A percentile compares a stretch with the other conserved stretches of the same genome.
phyloP scores from a whole-genome alignment of 2,329 filamentous ascomycete genomes.

The Xenoacremonium recifei region DNA sequence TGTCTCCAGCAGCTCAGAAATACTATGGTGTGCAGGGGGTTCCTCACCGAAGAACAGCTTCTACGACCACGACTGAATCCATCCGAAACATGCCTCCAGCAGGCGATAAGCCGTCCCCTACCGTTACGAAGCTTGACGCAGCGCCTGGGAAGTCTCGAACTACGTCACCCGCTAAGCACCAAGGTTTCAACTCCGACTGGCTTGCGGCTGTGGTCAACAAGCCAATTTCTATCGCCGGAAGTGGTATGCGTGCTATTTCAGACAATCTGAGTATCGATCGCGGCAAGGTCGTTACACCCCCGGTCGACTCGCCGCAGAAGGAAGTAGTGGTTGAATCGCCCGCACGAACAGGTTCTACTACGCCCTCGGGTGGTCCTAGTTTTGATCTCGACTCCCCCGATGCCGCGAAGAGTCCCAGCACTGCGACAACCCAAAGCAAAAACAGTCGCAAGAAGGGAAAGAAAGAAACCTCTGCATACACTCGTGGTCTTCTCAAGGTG shows the following conservation, averaged over 20 bases:
- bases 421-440: slow-evolving; percentile 47
- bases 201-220: slow-evolving; percentile 50
- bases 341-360: slow-evolving; percentile 73
- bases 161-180: slow-evolving; percentile 37
- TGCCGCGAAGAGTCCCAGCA: slow-evolving; percentile 54
- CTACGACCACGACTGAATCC: slow-evolving; percentile 57
- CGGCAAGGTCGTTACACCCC: slow-evolving; percentile 49
- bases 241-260: slow-evolving; percentile 80
- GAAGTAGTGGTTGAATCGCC: slow-evolving; percentile 41
- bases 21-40: slow-evolving; percentile 59
- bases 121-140: slow-evolving; percentile 61
- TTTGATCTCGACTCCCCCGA: slow-evolving; percentile 78
- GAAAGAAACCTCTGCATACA: slow-evolving; percentile 93
- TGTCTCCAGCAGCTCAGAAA: slow-evolving; percentile 66
- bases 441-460: slow-evolving; percentile 71
- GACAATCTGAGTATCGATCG: slow-evolving; percentile 65
- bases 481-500: slow-evolving; percentile 78
- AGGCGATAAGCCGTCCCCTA: slow-evolving; percentile 54
- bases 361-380: slow-evolving; percentile 63
- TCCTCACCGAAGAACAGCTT: slow-evolving; percentile 60
- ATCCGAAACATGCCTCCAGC: slow-evolving; percentile 48
- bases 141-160: slow-evolving; percentile 39
- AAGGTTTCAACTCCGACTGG: slow-evolving; percentile 55
- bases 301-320: slow-evolving; percentile 43
- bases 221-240: slow-evolving; percentile 47